These are phyloP conservation scores for Conringia planisiliqua DNA, from an alignment of 345 rosid genomes.

Conservation along the genomic window DNA sequence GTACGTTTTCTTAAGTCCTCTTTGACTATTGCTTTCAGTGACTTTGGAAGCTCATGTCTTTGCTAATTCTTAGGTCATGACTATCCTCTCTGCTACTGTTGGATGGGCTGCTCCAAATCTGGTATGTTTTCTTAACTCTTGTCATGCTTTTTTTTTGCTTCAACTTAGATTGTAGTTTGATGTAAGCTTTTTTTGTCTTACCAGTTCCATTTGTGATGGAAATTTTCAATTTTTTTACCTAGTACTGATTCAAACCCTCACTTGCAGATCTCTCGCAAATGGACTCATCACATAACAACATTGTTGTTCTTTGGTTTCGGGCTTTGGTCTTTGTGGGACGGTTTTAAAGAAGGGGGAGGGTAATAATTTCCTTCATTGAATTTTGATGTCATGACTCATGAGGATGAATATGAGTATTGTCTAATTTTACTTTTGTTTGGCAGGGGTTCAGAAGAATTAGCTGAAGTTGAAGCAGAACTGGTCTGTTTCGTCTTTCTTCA, in stretches of 20 bases:
- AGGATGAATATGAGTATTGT: background rate
- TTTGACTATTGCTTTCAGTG: background rate
- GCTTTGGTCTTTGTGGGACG: conserved; percentile 91
- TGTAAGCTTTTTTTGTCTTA: background rate
- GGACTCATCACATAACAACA: conserved; percentile 92
- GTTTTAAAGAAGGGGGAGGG: conserved; percentile 54
- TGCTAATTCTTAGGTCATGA: conserved; percentile 67
- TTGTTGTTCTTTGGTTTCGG: conserved; percentile 85
- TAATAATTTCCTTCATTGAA: background rate
- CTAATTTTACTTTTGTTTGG: conserved; percentile 2
- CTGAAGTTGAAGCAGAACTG: conserved; percentile 89
- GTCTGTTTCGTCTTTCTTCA: conserved; percentile 36
- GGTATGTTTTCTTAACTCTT: conserved; percentile 28
- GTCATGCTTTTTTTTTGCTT: background rate
- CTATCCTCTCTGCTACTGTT: conserved; percentile 79
- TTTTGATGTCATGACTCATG: background rate
- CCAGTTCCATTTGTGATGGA: background rate
- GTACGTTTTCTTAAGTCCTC: conserved; percentile 42
- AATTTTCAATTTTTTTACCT: background rate
- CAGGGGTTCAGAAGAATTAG: conserved; percentile 83
- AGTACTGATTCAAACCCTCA: background rate
- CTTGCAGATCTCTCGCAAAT: conserved; percentile 86
- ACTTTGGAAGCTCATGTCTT: conserved; percentile 3
- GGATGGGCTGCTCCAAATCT: conserved; percentile 99
- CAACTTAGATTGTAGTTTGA: background rate